These are phyloP conservation scores for Hymenoscyphus albidus DNA, from an alignment of 2,329 filamentous ascomycete species.

Conservation along the genomic window DNA sequence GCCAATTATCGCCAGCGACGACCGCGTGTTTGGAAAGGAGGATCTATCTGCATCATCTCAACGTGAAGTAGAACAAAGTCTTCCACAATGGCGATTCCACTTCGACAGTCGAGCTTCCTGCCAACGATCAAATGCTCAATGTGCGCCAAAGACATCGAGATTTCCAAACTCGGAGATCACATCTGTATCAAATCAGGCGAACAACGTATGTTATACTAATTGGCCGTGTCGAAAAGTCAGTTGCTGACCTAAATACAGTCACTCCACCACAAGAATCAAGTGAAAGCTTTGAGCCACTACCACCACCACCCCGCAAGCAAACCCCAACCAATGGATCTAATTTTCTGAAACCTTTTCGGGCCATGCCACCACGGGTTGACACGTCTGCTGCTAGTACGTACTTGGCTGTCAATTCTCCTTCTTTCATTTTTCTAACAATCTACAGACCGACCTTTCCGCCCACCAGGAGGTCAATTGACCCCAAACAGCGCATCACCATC, in stretches of 20 bases:
- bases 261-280: conserved; percentile 32
- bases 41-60: neutral
- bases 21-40: neutral
- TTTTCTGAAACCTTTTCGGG: conserved; percentile 38
- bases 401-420: neutral
- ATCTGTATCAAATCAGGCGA: conserved; percentile 57
- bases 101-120: conserved; percentile 61
- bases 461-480: conserved; percentile 53
- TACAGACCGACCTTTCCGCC: conserved; percentile 52
- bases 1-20: neutral
- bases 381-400: conserved; percentile 51
- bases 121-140: conserved; percentile 85
- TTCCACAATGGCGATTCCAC: conserved; percentile 34
- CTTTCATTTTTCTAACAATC: conserved; percentile 35
- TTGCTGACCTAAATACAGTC: conserved; percentile 23
- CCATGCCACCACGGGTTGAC: conserved; percentile 47
- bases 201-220: conserved; percentile 33
- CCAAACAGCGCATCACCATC: conserved; percentile 60
- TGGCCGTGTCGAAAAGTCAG: neutral
- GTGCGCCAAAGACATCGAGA: conserved; percentile 74
- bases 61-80: conserved; percentile 9
- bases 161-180: conserved; percentile 83
- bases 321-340: conserved; percentile 25
- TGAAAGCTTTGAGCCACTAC: conserved; percentile 25
- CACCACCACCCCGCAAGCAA: conserved; percentile 23